phyloP scores from a whole-genome alignment of 306 rosid genomes.

The Ormosia semicastrata region DNA sequence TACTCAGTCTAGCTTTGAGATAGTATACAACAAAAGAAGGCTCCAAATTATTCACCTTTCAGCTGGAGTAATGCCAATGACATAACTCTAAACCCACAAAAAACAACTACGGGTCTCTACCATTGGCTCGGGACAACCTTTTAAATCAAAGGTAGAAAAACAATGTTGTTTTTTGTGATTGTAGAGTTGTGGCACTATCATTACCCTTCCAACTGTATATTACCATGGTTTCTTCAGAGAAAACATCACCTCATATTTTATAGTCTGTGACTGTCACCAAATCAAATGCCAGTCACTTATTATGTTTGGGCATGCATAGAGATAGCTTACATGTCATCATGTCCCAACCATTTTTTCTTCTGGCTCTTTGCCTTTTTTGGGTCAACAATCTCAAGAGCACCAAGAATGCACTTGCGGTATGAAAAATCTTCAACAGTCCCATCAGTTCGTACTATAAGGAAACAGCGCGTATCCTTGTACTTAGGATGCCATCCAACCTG shows the following conservation, averaged over 20 bases:
- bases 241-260: slow-evolving; percentile 15
- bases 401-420: slow-evolving; percentile 69
- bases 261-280: slow-evolving; percentile 10
- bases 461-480: slow-evolving; percentile 59
- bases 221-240: slow-evolving; percentile 26
- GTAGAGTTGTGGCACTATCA: slow-evolving; percentile 30
- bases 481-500: slow-evolving; percentile 77
- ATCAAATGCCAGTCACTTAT: slow-evolving; percentile 21
- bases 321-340: slow-evolving; percentile 15
- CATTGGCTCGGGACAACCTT: slow-evolving; percentile 17
- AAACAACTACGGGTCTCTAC: slow-evolving; percentile 34
- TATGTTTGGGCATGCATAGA: slow-evolving; percentile 23
- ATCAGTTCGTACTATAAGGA: slow-evolving; percentile 60
- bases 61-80: slow-evolving; percentile 28
- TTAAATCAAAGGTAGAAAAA: slow-evolving; percentile 37
- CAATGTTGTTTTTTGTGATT: slow-evolving; percentile 34
- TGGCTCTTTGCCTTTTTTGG: slow-evolving; percentile 55
- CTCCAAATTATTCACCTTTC: slow-evolving; percentile 17
- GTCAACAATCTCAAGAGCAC: slow-evolving; percentile 67
- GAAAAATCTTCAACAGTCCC: slow-evolving; percentile 83
- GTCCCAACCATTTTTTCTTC: slow-evolving; percentile 38
- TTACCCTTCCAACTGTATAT: slow-evolving; percentile 19
- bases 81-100: slow-evolving; percentile 33
- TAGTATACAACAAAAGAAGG: slow-evolving; percentile 30
- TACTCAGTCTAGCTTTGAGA: slow-evolving; percentile 22